Evolutionary conservation across 2,329 filamentous ascomycete genomes (phyloP).

Genomic region (Pestalotiopsis fici): DNA sequence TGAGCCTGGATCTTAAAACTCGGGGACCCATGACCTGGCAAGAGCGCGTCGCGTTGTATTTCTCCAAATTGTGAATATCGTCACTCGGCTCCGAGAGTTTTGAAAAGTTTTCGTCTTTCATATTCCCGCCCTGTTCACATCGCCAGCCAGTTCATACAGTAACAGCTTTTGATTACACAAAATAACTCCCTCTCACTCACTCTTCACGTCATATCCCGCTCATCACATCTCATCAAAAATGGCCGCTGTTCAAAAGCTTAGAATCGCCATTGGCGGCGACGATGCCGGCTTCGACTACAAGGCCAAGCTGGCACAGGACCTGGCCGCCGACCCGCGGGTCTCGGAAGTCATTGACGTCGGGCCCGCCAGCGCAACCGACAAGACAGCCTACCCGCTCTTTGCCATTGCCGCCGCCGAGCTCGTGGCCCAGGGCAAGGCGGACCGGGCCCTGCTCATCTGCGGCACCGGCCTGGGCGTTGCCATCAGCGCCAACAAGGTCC

Average conservation of each 20-base stretch:
- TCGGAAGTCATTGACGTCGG: slow-evolving; percentile 73
- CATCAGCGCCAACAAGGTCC: slow-evolving; percentile 87
- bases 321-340: slow-evolving; percentile 68
- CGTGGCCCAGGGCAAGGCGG: slow-evolving; percentile 63
- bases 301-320: slow-evolving; percentile 72
- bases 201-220: not conserved
- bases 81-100: not conserved
- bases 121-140: not conserved
- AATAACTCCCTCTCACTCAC: not conserved
- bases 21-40: not conserved
- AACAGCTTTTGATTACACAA: no score
- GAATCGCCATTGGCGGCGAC: slow-evolving; percentile 2
- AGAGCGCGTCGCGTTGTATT: not conserved
- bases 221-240: not conserved
- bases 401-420: slow-evolving; percentile 71
- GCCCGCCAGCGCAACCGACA: slow-evolving; percentile 65
- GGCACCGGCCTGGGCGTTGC: slow-evolving; percentile 86
- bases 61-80: not conserved
- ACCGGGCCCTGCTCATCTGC: slow-evolving; percentile 81
- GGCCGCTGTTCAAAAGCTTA: not conserved
- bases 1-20: not conserved
- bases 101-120: not conserved
- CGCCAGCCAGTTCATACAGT: not conserved
- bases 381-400: slow-evolving; percentile 79
- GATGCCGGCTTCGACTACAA: slow-evolving; percentile 81